phyloP scores from a whole-genome alignment of 2,329 filamentous ascomycete species.

The Helotiales sp. region DNA sequence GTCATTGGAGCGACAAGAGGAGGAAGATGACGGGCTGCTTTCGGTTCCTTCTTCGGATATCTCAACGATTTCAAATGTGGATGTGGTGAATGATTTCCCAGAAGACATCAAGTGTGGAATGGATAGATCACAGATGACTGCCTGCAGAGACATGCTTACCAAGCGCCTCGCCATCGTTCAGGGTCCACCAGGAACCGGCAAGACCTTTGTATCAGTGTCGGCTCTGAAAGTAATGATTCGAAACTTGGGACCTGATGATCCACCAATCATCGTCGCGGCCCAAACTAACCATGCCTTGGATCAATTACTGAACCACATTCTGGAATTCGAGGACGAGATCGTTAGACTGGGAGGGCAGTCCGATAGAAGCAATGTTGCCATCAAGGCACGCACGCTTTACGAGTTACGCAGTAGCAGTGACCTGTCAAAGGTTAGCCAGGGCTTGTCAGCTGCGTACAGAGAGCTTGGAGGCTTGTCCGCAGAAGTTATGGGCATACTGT shows the following conservation, averaged over 20 bases:
- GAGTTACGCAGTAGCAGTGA: slow-evolving; percentile 55
- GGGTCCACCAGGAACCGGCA: slow-evolving; percentile 77
- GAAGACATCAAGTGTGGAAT: slow-evolving; percentile 52
- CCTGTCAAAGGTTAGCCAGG: slow-evolving; percentile 33
- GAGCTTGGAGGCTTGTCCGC: slow-evolving; percentile 8
- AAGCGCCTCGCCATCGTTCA: slow-evolving; percentile 78
- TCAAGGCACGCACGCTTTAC: slow-evolving; percentile 70
- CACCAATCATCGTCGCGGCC: slow-evolving; percentile 78
- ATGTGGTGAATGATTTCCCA: slow-evolving; percentile 63
- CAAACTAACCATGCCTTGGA: slow-evolving; percentile 93
- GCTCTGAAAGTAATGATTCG: slow-evolving; percentile 69
- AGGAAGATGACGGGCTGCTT: background rate
- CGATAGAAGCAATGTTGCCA: slow-evolving; percentile 55
- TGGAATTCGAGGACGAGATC: slow-evolving; percentile 63
- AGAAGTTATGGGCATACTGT: slow-evolving; percentile 23
- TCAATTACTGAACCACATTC: slow-evolving; percentile 64
- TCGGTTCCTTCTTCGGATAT: background rate
- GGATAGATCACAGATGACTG: slow-evolving; percentile 73
- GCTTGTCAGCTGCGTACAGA: slow-evolving; percentile 16
- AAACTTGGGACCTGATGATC: slow-evolving; percentile 59
- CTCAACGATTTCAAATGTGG: slow-evolving; percentile 49
- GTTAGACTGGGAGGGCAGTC: slow-evolving; percentile 56
- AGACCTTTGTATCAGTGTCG: slow-evolving; percentile 80
- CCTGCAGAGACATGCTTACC: slow-evolving; percentile 72
- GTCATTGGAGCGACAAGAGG: slow-evolving; percentile 41